Evolutionary conservation across 148 eudicot species (phyloP), one percentile per base, ranked within the genome.

Genomic region (Rhododendron mucronatum): DNA sequence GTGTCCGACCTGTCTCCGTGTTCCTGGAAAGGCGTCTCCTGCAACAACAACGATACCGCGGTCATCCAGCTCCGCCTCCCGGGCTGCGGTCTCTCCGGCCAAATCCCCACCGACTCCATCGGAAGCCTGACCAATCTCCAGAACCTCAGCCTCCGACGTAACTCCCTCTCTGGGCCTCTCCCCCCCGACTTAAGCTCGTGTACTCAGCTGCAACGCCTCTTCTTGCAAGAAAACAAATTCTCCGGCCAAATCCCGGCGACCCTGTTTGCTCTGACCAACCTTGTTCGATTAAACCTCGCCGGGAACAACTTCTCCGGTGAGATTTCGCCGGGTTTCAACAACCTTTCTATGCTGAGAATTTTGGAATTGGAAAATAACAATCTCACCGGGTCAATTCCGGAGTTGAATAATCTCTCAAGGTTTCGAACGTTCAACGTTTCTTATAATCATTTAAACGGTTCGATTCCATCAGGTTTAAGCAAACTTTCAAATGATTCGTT

Each of bases 61-160:
- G 37, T 93, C 79, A 74, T 83, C 28, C 26, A 57, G 7, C 88
- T 93, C 61, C 94, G 88, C 9, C 91, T 93, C 48, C 93, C 94
- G 3, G 91, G 85, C 12, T 50, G 33, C 28, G 51, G 86, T 2
- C 93, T 93, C 48, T 81, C 88, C 39, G 95, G 93, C 28, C 6
- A 74, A 26, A 74, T 92, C 35, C 94, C 93, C 11, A 1, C 4
- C 1, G 53, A 26, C 45, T 12, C 91, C n/a, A 39, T 93, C 44
- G 89, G 90, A 15, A 92, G 78, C 71, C 85, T 93, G 53, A 81
- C 91, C 10, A 33, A 76, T 0, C 93, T 93, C 75, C 86, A 48
- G 3, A 20, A 2, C 37, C 91, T 93, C 83, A 91, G 92, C 75
- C 93, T 93, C 85, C 93, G 95, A 0, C 6, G 0, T 3, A 93